Evolutionary conservation across 1,139 yeast genomes (phyloP).

Genomic region (Pichia sp.): DNA sequence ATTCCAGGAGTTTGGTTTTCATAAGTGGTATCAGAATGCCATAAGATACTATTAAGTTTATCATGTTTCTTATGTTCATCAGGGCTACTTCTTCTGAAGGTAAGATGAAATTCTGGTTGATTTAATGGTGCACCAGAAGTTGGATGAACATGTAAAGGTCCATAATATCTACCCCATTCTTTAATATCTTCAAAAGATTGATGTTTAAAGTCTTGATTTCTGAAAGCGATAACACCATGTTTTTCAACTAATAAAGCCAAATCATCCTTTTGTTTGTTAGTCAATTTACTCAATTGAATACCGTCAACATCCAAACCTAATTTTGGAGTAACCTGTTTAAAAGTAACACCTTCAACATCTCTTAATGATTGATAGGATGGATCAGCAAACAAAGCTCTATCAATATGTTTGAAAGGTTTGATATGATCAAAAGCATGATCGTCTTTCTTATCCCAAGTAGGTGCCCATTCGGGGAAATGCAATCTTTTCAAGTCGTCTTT

Average conservation of each 20-base stretch:
- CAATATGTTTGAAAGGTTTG: conserved; percentile 43
- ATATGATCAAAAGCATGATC: conserved; percentile 23
- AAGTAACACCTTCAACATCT: conserved; percentile 32
- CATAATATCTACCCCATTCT: conserved; percentile 55
- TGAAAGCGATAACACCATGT: conserved; percentile 61
- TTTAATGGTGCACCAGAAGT: conserved; percentile 62
- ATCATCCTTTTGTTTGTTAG: conserved; percentile 52
- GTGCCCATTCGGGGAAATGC: conserved; percentile 26
- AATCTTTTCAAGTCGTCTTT: conserved; percentile 13
- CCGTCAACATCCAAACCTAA: conserved; percentile 59
- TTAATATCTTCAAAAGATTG: conserved; percentile 50
- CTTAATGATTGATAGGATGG: conserved; percentile 45
- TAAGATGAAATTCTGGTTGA: conserved; percentile 55
- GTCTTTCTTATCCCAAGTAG: conserved; percentile 42
- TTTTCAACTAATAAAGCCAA: conserved; percentile 60
- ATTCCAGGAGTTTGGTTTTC: conserved; percentile 66
- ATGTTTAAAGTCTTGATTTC: conserved; percentile 56
- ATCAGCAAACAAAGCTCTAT: conserved; percentile 55
- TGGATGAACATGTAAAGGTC: conserved; percentile 69
- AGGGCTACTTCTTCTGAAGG: conserved; percentile 47
- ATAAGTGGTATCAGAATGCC: conserved; percentile 69
- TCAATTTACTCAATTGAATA: conserved; percentile 49
- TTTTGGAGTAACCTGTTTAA: conserved; percentile 47
- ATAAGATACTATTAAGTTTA: conserved; percentile 35
- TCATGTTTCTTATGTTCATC: conserved; percentile 31